These are phyloP conservation scores for Anthracocystis panici-leucophaei DNA, from an alignment of 1,284 basidiomycete species.

Conservation along the genomic window DNA sequence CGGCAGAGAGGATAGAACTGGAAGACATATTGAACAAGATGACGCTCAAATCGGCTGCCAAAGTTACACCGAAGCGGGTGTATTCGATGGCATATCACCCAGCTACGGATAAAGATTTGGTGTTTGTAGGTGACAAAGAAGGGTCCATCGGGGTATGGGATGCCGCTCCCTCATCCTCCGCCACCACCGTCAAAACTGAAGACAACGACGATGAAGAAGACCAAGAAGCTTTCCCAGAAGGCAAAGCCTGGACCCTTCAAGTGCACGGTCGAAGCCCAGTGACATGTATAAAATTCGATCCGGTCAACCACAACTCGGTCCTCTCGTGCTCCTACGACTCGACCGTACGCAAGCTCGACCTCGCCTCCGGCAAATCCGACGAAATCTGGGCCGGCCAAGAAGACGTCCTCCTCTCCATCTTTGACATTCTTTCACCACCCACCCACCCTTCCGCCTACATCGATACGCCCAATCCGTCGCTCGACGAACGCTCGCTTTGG, in stretches of 20 bases:
- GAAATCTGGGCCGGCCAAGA: constrained; percentile 60
- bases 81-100: constrained; percentile 66
- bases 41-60: constrained; percentile 53
- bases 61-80: constrained; percentile 59
- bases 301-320: constrained; percentile 48
- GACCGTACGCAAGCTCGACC: constrained; percentile 59
- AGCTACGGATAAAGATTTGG: constrained; percentile 56
- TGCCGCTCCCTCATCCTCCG: constrained; percentile 26
- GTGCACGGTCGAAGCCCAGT: constrained; percentile 61
- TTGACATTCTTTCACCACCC: constrained; percentile 62
- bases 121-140: constrained; percentile 67
- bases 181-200: constrained; percentile 32
- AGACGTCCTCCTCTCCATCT: constrained; percentile 62
- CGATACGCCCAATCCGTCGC: constrained; percentile 42
- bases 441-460: constrained; percentile 52
- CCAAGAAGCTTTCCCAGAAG: constrained; percentile 24
- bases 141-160: constrained; percentile 66
- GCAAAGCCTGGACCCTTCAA: constrained; percentile 57
- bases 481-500: constrained; percentile 64
- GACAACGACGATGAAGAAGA: constrained; percentile 35
- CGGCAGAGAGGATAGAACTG: constrained; percentile 39
- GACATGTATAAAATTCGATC: constrained; percentile 66
- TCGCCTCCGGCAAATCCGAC: constrained; percentile 39
- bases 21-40: constrained; percentile 55
- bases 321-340: constrained; percentile 64